Conservation (phyloP, 169 alveolate genomes). For the Plasmodium cynomolgi region DNA sequence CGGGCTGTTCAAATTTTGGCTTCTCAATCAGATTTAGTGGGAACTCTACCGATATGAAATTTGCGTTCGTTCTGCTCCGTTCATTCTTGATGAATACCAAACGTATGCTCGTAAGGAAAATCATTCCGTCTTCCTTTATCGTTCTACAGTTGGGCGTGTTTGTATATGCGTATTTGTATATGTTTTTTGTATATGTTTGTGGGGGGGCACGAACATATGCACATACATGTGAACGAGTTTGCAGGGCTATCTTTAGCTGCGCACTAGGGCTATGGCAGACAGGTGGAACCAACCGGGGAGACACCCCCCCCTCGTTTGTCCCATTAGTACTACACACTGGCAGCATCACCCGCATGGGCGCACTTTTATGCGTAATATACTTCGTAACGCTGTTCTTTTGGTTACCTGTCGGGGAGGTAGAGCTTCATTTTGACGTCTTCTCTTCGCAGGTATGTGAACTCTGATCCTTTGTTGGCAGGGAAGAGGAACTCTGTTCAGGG, state of each 20-base stretch:
- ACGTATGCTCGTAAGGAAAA: slow-evolving; percentile 70
- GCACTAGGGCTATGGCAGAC: neutral
- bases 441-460: slow-evolving; percentile 51
- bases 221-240: neutral
- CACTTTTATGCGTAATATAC: neutral
- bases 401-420: slow-evolving; percentile 68
- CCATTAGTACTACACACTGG: neutral
- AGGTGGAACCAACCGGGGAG: neutral
- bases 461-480: slow-evolving; percentile 73
- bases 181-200: neutral
- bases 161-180: too few species aligned
- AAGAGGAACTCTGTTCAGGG: slow-evolving; percentile 28
- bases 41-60: slow-evolving; percentile 53
- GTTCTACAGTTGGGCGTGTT: slow-evolving; percentile 16
- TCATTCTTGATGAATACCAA: slow-evolving; percentile 56
- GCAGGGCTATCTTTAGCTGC: neutral
- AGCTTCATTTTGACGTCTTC: slow-evolving; percentile 64
- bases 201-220: neutral
- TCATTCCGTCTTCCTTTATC: slow-evolving; percentile 70
- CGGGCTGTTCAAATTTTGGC: slow-evolving; percentile 74
- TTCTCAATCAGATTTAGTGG: slow-evolving; percentile 65
- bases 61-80: slow-evolving; percentile 54
- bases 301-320: neutral
- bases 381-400: neutral
- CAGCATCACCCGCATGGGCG: neutral